Conservation (phyloP, 306 rosid genomes). For the Prunus mongolica region DNA sequence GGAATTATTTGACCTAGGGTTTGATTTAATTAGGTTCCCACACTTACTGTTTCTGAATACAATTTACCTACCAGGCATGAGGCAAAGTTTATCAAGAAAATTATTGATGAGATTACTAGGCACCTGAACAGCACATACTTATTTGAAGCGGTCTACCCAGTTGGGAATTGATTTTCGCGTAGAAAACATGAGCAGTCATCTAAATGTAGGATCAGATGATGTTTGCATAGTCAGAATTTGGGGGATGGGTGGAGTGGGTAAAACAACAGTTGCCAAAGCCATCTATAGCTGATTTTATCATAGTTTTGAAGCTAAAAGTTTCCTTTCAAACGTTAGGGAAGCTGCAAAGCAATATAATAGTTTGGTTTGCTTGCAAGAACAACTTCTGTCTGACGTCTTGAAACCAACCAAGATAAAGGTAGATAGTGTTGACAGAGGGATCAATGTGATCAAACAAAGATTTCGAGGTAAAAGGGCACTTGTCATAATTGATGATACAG, state of each 20-base stretch:
- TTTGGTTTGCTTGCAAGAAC: conserved; percentile 9
- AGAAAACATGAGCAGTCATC: too few relatives aligned
- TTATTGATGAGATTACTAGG: too few relatives aligned
- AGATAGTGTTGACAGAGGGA: not conserved
- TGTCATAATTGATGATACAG: conserved; percentile 15
- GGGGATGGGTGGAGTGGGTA: conserved; percentile 3
- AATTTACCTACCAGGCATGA: too few relatives aligned
- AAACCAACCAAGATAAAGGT: not conserved
- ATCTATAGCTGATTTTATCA: conserved; percentile 4
- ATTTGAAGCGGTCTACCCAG: too few relatives aligned
- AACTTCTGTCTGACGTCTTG: conserved; percentile 10
- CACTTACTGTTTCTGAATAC: too few relatives aligned
- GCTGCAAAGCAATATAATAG: not conserved
- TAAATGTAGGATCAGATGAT: too few relatives aligned
- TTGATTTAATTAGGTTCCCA: too few relatives aligned
- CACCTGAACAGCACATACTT: too few relatives aligned
- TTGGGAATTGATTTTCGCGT: too few relatives aligned
- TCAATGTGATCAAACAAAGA: not conserved
- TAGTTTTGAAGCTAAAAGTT: conserved; percentile 14
- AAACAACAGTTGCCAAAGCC: conserved; percentile 28
- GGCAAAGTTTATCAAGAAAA: too few relatives aligned
- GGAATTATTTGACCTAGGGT: too few relatives aligned
- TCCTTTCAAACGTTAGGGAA: conserved; percentile 14
- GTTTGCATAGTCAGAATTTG: too few relatives aligned
- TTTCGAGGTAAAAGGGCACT: not conserved